Evolutionary conservation across 305 asterid genomes (phyloP).

Genomic region (Plantago rigida): DNA sequence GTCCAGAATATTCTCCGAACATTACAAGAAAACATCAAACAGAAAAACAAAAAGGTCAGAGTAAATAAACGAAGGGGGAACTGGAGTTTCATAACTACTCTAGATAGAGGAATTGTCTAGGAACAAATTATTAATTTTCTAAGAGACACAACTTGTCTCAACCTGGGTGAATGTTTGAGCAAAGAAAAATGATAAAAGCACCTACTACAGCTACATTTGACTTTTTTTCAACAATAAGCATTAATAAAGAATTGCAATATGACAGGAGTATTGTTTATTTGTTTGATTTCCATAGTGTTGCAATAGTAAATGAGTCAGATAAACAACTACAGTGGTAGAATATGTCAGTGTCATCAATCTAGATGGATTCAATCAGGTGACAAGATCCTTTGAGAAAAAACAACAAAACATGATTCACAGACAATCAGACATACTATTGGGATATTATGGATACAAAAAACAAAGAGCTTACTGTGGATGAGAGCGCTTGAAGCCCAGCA

Average conservation of each 20-base stretch:
- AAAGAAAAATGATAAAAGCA: too few relatives aligned
- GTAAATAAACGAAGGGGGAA: too few relatives aligned
- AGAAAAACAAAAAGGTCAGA: not conserved
- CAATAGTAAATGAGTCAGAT: not conserved
- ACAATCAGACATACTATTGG: constrained; percentile 6
- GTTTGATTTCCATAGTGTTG: too few relatives aligned
- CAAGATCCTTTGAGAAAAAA: not conserved
- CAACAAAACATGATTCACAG: constrained; percentile 2
- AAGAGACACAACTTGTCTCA: too few relatives aligned
- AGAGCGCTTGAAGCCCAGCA: constrained; percentile 68
- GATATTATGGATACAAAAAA: constrained; percentile 13
- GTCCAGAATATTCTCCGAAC: constrained; percentile 13
- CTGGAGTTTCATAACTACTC: too few relatives aligned
- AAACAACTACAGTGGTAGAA: not conserved
- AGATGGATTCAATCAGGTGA: not conserved
- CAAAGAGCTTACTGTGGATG: constrained; percentile 46
- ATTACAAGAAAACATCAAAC: constrained; percentile 7
- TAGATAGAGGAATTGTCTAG: too few relatives aligned
- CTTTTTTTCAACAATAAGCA: too few relatives aligned
- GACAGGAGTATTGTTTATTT: too few relatives aligned
- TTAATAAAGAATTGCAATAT: too few relatives aligned
- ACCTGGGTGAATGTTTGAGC: too few relatives aligned
- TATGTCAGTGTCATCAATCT: constrained; percentile 2
- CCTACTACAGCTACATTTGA: too few relatives aligned
- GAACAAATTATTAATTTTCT: too few relatives aligned